Evolutionary conservation across 2,329 filamentous ascomycete genomes (phyloP).

Genomic region (Metarhizium humberi): DNA sequence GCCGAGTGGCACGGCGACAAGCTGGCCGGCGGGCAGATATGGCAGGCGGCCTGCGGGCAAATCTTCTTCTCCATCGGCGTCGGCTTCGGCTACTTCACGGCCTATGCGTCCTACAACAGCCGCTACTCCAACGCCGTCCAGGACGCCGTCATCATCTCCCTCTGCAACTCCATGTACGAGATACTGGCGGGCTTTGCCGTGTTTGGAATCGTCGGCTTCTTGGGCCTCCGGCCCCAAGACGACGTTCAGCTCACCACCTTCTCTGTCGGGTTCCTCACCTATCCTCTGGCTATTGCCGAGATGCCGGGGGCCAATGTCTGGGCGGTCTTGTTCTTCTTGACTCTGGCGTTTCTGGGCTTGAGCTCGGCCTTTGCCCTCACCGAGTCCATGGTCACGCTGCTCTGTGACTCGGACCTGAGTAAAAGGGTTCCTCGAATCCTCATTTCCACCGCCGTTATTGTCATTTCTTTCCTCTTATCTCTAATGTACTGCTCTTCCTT

Average conservation of each 20-base stretch:
- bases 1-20: conserved; percentile 11
- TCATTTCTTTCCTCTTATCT: conserved; percentile 37
- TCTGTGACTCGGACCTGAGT: conserved; percentile 33
- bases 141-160: conserved; percentile 43
- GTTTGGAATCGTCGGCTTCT: conserved; percentile 42
- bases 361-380: conserved; percentile 39
- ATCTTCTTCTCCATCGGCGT: conserved; percentile 25
- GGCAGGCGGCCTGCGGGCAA: conserved; percentile 44
- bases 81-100: conserved; percentile 35
- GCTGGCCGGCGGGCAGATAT: conserved; percentile 20
- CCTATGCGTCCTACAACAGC: conserved; percentile 35
- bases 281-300: conserved; percentile 40
- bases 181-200: conserved; percentile 30
- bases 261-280: conserved; percentile 43
- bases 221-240: conserved; percentile 20
- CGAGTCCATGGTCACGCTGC: conserved; percentile 36
- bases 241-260: conserved; percentile 35
- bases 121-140: conserved; percentile 28
- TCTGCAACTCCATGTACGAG: conserved; percentile 43
- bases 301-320: conserved; percentile 48
- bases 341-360: conserved; percentile 42
- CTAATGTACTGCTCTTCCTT: conserved; percentile 39
- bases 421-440: conserved; percentile 16
- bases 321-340: conserved; percentile 44
- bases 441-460: conserved; percentile 30